Evolutionary conservation across 768 basidiomycete species (phyloP), one percentile per base, ranked within the genome.

Genomic region (Chalciporus piperatus): DNA sequence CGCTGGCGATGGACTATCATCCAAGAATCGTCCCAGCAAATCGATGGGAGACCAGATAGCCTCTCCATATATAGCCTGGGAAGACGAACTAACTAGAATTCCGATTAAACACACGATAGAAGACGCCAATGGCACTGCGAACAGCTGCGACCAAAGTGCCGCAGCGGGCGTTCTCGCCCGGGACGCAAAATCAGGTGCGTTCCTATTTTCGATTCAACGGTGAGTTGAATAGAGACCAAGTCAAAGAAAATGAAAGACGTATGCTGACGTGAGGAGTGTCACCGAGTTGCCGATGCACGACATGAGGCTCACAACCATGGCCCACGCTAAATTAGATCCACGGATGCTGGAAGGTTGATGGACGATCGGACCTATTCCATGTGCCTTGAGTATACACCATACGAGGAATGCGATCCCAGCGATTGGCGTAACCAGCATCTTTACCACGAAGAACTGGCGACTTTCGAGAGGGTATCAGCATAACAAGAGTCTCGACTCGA

Each of bases 31-130:
- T 45, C 76, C 79, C 45, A 90, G 72, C 41, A 90, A 72, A 59
- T 87, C 84, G 59, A 92, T 78, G 3, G 88, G 87, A 3, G 82
- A 83, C 90, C 89, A 92, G 47, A 92, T 79, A 13, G 84, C 80
- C 56, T 84, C 82, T 20, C 85, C 87, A 59, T 86, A 92, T 57
- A 92, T 85, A 13, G 82, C 77, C 55, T 83, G 75, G 17, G 85
- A 86, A 17, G 87, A 85, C 1, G 89, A 90, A 50, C 84, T 83
- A 56, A 93, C 89, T 46, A 90, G 81, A 65, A 93, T 88, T 1
- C 89, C 88, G 53, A 92, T 73, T 69, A 92, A 85, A 60, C 83
- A 84, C 59, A 89, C 84, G 47, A 90, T 64, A 22, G 83, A 82
- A 70, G 89, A 90, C 1, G 81, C 79, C 47, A 92, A 52, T 0